A percentile compares a stretch with the other conserved stretches of the same genome.
Conservation (phyloP, 1,139 yeast genomes). For the Protomyces lactucae-debilis region DNA sequence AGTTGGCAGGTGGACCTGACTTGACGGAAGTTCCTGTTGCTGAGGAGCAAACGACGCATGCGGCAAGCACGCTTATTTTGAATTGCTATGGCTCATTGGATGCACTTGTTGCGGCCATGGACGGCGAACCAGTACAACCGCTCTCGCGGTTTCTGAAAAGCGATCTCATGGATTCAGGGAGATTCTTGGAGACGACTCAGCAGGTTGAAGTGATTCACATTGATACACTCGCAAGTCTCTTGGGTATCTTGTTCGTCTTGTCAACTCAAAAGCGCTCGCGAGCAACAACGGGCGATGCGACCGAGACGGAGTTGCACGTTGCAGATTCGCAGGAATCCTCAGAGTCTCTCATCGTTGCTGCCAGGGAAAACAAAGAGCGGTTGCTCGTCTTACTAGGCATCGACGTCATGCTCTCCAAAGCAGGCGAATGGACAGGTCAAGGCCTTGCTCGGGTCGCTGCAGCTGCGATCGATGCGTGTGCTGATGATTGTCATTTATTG, state of each 20-base stretch:
- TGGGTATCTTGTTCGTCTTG: neutral
- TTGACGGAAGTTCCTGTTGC: neutral
- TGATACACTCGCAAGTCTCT: constrained; percentile 1
- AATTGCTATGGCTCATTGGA: constrained; percentile 9
- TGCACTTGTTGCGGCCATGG: neutral
- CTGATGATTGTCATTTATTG: neutral
- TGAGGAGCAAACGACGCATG: neutral
- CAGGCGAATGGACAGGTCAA: neutral
- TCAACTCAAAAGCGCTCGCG: too few relatives aligned
- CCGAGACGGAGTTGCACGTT: neutral
- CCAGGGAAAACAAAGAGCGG: neutral
- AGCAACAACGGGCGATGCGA: neutral
- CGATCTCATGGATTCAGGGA: neutral
- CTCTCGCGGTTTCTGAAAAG: neutral
- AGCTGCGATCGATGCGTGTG: neutral
- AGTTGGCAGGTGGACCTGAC: neutral
- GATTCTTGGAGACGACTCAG: constrained; percentile 1
- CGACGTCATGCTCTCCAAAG: neutral
- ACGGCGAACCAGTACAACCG: neutral
- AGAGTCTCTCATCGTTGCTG: neutral
- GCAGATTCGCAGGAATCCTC: constrained; percentile 11
- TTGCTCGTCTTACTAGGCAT: neutral
- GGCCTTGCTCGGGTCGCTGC: neutral
- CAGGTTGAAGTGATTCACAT: neutral
- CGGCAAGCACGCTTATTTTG: neutral